A percentile compares a stretch with the other conserved stretches of the same genome.
Conservation (phyloP, 2,329 filamentous ascomycete genomes). For the Colletotrichum costaricense region DNA sequence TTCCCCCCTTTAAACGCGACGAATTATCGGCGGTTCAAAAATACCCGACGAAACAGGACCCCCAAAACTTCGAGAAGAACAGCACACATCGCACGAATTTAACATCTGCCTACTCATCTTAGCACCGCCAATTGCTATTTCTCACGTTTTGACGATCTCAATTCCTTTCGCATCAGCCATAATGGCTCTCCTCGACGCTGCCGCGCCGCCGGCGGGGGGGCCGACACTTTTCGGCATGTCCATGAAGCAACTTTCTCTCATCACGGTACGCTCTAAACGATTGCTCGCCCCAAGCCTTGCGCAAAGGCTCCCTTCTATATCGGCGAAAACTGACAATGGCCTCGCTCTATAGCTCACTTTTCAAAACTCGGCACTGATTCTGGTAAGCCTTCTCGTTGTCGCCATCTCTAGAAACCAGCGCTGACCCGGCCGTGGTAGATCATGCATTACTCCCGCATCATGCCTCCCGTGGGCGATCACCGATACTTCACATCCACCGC, state of each 20-base stretch:
- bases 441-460: conserved; percentile 94
- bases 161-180: conserved; percentile 27
- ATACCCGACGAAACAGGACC: conserved; percentile 18
- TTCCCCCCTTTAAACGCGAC: conserved; percentile 7
- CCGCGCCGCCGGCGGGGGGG: conserved; percentile 49
- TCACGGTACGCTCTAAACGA: conserved; percentile 39
- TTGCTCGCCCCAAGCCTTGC: neutral
- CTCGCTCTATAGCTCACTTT: conserved; percentile 72
- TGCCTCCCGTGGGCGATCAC: conserved; percentile 85
- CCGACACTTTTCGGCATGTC: conserved; percentile 68
- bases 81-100: neutral
- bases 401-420: neutral
- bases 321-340: conserved; percentile 29
- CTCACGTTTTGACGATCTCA: conserved; percentile 5
- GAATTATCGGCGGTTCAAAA: conserved; percentile 20
- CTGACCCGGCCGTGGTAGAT: conserved; percentile 63
- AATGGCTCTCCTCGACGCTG: conserved; percentile 56
- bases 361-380: conserved; percentile 80
- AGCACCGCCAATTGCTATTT: conserved; percentile 2
- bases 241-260: conserved; percentile 75
- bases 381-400: conserved; percentile 56
- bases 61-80: neutral
- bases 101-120: neutral
- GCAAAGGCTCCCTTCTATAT: neutral
- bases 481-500: conserved; percentile 95